Conservation (phyloP, 2,329 filamentous ascomycete genomes). For the Fusarium floridanum region DNA sequence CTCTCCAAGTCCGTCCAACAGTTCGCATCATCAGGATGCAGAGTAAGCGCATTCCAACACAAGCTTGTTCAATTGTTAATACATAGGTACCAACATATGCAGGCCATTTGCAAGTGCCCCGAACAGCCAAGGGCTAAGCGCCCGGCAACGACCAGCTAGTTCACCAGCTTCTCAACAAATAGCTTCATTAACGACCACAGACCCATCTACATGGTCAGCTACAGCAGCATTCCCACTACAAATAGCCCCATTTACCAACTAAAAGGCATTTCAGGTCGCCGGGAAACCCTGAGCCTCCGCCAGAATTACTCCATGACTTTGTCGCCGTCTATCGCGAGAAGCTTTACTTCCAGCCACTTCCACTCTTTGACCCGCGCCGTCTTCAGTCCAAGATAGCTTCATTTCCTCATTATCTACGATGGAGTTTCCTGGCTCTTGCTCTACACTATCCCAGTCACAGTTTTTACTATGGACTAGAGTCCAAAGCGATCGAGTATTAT, state of each 20-base stretch:
- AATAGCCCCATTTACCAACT: background rate
- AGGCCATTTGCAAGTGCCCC: background rate
- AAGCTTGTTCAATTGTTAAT: no score
- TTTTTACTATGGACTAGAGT: conserved; percentile 33
- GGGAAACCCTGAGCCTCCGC: conserved; percentile 26
- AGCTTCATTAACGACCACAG: conserved; percentile 14
- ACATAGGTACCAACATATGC: no score
- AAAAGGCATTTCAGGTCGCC: conserved; percentile 11
- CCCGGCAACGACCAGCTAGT: background rate
- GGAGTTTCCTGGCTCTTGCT: conserved; percentile 32
- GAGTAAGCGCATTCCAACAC: conserved; percentile 18
- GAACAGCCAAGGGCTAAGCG: background rate
- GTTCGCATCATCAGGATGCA: background rate
- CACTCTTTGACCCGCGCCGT: conserved; percentile 19
- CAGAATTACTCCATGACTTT: conserved; percentile 18
- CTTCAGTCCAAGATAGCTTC: conserved; percentile 18
- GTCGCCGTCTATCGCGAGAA: conserved; percentile 31
- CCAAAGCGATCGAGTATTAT: conserved; percentile 41
- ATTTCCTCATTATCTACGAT: conserved; percentile 37
- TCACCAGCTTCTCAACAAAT: conserved; percentile 15
- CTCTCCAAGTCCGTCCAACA: background rate
- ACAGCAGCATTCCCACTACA: accelerated
- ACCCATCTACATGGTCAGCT: conserved; percentile 10
- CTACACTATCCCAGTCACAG: conserved; percentile 24
- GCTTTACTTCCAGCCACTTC: conserved; percentile 35